phyloP scores from a whole-genome alignment of 225 moss, liverwort and hornwort species.

The Marchantia polymorpha region DNA sequence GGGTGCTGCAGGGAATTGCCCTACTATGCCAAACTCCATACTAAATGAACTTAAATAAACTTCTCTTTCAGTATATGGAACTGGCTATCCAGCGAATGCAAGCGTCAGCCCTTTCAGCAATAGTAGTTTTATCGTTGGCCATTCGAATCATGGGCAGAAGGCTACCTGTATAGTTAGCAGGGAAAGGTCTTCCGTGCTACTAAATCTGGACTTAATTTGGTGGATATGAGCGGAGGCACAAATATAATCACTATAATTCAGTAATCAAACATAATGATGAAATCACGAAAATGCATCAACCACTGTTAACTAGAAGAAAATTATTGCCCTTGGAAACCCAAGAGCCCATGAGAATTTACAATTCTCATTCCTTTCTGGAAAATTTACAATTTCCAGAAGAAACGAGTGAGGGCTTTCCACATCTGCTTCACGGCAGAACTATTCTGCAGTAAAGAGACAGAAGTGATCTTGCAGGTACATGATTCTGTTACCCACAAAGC shows the following conservation, averaged over 20 bases:
- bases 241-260: no score
- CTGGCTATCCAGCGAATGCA: no score
- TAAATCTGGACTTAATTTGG: no score
- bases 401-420: neutral
- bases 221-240: no score
- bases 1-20: constrained; percentile 90
- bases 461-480: neutral
- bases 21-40: constrained; percentile 71
- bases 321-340: neutral
- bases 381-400: neutral
- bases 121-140: no score
- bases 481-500: neutral
- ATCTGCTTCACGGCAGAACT: neutral
- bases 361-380: neutral
- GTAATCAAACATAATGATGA: no score
- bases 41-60: neutral
- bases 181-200: no score
- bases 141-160: no score
- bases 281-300: no score
- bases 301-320: neutral
- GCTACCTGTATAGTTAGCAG: no score
- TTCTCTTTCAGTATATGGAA: neutral
- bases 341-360: neutral
- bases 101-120: no score
- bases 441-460: neutral